These are phyloP conservation scores for Russula vinacea DNA, from an alignment of 768 basidiomycete genomes.

Conservation along the genomic window DNA sequence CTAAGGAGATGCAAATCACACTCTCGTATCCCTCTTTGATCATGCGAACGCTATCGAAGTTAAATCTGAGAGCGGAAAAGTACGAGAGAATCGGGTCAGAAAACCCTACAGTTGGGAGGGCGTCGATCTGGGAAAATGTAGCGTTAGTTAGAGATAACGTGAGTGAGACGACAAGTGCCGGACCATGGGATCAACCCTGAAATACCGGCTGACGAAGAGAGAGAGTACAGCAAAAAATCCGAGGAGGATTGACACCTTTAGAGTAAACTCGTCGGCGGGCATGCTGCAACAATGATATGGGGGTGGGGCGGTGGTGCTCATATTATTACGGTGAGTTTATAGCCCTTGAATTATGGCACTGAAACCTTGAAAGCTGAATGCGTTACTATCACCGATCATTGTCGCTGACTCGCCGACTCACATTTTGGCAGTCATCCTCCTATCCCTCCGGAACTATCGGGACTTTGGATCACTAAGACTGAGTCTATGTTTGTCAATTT, in stretches of 20 bases:
- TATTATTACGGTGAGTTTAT: too few species aligned
- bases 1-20: neutral
- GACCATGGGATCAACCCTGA: neutral
- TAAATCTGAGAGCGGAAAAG: slow-evolving; percentile 4
- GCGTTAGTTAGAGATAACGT: neutral
- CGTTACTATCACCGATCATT: too few species aligned
- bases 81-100: slow-evolving; percentile 34
- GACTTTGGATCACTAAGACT: too few species aligned
- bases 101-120: too few species aligned
- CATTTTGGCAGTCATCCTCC: too few species aligned
- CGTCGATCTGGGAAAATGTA: neutral
- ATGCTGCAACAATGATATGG: neutral
- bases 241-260: neutral
- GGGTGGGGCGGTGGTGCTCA: neutral
- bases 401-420: too few species aligned
- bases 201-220: neutral
- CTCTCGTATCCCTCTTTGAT: slow-evolving; percentile 6
- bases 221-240: neutral
- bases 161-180: neutral
- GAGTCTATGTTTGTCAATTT: too few species aligned
- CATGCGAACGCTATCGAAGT: neutral
- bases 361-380: too few species aligned
- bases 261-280: neutral
- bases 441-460: too few species aligned
- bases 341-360: too few species aligned